A percentile compares a stretch with the other conserved stretches of the same genome.
These are phyloP conservation scores for Phalaenopsis aphrodite DNA, from an alignment of 106 monocot species.

Conservation along the genomic window DNA sequence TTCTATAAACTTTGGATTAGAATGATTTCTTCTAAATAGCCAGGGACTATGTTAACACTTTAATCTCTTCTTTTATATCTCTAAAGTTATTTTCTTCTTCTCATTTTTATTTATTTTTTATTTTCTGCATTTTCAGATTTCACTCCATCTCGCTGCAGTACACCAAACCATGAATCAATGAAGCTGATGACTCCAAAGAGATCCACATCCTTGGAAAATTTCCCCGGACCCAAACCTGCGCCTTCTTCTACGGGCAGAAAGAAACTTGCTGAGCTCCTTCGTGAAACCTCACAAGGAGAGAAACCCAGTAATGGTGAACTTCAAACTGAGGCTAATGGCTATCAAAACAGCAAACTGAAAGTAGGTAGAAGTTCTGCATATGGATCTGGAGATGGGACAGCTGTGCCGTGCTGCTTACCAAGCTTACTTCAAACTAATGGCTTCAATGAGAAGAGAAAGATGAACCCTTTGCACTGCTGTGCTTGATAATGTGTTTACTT, in stretches of 20 bases:
- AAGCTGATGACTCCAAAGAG: conserved; percentile 10
- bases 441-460: too few species aligned
- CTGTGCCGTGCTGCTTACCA: too few species aligned
- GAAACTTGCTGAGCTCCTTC: conserved; percentile 45
- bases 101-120: not conserved
- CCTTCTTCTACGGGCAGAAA: conserved; percentile 46
- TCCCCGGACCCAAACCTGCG: conserved; percentile 23
- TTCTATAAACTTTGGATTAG: too few species aligned
- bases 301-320: not conserved
- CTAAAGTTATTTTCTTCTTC: not conserved
- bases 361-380: too few species aligned
- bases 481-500: too few species aligned
- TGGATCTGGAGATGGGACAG: too few species aligned
- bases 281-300: conserved; percentile 11
- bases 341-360: too few species aligned
- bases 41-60: too few species aligned
- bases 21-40: too few species aligned
- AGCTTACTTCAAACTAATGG: too few species aligned
- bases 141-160: conserved; percentile 61
- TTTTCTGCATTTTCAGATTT: conserved; percentile 42
- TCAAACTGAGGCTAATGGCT: too few species aligned
- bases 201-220: conserved; percentile 9
- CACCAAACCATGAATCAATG: conserved; percentile 35
- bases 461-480: too few species aligned
- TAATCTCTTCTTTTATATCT: not conserved